Conservation (phyloP, 2,329 filamentous ascomycete species). For the Penicillium rolfsii region DNA sequence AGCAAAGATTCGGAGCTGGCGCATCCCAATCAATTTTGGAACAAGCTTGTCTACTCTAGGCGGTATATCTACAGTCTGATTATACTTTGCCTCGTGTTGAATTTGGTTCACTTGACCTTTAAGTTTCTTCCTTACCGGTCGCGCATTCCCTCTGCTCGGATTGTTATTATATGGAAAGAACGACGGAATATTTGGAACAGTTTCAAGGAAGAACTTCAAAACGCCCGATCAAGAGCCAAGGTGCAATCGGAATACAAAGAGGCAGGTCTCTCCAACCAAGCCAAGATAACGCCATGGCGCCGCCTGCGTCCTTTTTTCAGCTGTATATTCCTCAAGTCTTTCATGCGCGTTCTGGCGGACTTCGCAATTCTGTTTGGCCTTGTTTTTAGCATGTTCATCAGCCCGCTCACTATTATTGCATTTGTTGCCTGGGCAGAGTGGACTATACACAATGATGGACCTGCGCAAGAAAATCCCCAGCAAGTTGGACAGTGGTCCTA, state of each 20-base stretch:
- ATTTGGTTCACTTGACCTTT: slow-evolving; percentile 29
- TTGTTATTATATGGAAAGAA: slow-evolving; percentile 31
- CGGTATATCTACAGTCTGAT: slow-evolving; percentile 37
- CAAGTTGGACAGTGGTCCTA: slow-evolving; percentile 41
- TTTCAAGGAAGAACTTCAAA: slow-evolving; percentile 23
- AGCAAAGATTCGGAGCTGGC: slow-evolving; percentile 9
- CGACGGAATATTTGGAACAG: slow-evolving; percentile 25
- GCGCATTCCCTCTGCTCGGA: slow-evolving; percentile 31
- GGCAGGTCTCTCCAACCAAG: too few species aligned
- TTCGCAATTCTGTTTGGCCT: slow-evolving; percentile 24
- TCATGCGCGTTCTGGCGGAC: slow-evolving; percentile 22
- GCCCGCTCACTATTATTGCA: slow-evolving; percentile 35
- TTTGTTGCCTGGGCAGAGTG: slow-evolving; percentile 41
- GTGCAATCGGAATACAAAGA: neutral
- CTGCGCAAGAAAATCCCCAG: slow-evolving; percentile 31
- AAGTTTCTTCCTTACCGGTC: slow-evolving; percentile 30
- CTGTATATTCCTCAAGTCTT: slow-evolving; percentile 13
- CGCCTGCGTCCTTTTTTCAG: slow-evolving; percentile 14
- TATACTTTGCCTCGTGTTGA: slow-evolving; percentile 30
- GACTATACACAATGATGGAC: slow-evolving; percentile 36
- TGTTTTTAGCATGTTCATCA: slow-evolving; percentile 36
- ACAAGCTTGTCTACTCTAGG: slow-evolving; percentile 26
- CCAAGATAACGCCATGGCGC: neutral
- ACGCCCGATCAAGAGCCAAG: neutral
- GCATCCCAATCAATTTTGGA: slow-evolving; percentile 21